Evolutionary conservation across 345 rosid genomes (phyloP), one percentile per base, ranked within the genome.

Genomic region (Eucalyptus marginata): DNA sequence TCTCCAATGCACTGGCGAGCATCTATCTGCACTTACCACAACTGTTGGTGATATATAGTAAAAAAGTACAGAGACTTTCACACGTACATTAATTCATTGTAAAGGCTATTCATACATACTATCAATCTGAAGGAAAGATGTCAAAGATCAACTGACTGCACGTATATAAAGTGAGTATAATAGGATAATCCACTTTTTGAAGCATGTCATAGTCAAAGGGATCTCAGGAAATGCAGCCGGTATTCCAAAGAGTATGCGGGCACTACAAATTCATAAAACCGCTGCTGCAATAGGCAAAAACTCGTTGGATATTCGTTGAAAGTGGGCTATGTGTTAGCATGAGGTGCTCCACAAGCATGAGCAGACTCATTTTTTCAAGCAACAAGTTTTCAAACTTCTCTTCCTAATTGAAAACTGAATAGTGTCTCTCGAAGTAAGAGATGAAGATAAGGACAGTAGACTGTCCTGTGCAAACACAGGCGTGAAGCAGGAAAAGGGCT

Each of bases 1-100:
- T 95, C 95, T 91, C 93, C 91, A 90, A 96, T 91, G 88, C 92
- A 89, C 90, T 13, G 92, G 76, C 59, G 90, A 88, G 90, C 91
- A 89, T 87, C 87, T 56, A 91, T 92, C 99, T 97, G 96, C 91
- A 89, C 33, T 89, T 49, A 49, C 68, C 54, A 66, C 24, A 68
- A 86, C 46, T 17, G 33, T 36, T 71, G 83, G 46, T 71, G 44
- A 71, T 36, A 36, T 71, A 20, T 36, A 71, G 46, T 36, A 5
- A 36, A 36, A 71, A 36, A 52, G 58, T 18, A 71, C 81, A 71
- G 25, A 68, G 44, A 71, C 46, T 36, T 36, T 71, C 27, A 36
- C 46, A 36, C 40, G 44, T 71, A 43, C 46, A 71, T 71, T 33
- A 71, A 71, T 36, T 71, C 83, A 20, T 71, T 71, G 46, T 18